These are phyloP conservation scores for Smallanthus sonchifolius DNA, from an alignment of 129 eudicot genomes.

Conservation along the genomic window DNA sequence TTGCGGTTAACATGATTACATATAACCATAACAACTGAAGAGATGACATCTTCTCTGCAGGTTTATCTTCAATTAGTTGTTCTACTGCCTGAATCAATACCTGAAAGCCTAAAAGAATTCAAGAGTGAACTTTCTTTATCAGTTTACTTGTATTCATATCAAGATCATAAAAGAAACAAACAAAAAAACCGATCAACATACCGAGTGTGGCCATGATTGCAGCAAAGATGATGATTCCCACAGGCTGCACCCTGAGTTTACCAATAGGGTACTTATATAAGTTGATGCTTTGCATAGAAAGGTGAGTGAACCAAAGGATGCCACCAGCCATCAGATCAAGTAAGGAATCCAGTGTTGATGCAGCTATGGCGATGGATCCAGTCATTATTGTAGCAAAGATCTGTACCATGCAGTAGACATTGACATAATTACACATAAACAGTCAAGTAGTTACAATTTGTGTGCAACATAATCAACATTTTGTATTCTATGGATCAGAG, in stretches of 20 bases:
- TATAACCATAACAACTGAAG: slow-evolving; percentile 72
- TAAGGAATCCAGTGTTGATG: slow-evolving; percentile 87
- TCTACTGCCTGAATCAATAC: slow-evolving; percentile 78
- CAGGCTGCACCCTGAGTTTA: slow-evolving; percentile 88
- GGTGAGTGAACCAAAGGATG: slow-evolving; percentile 91
- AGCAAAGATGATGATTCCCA: slow-evolving; percentile 85
- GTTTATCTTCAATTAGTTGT: slow-evolving; percentile 49
- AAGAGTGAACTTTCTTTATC: neutral
- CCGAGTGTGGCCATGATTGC: slow-evolving; percentile 99
- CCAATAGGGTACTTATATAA: slow-evolving; percentile 90
- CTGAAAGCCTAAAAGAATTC: slow-evolving; percentile 66
- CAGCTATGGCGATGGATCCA: slow-evolving; percentile 92
- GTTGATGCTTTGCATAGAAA: slow-evolving; percentile 74
- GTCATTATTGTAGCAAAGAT: slow-evolving; percentile 75
- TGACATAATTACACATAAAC: neutral
- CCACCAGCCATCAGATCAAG: slow-evolving; percentile 97
- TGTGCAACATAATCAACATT: neutral
- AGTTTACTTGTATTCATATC: neutral
- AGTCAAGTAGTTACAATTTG: neutral
- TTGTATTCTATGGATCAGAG: no score
- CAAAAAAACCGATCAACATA: slow-evolving; percentile 19
- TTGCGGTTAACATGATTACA: slow-evolving; percentile 71
- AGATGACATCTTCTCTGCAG: slow-evolving; percentile 51
- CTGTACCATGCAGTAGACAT: slow-evolving; percentile 30
- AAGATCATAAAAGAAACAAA: neutral